Conservation (phyloP, 2,329 filamentous ascomycete genomes). For the Fusarium heterosporum region DNA sequence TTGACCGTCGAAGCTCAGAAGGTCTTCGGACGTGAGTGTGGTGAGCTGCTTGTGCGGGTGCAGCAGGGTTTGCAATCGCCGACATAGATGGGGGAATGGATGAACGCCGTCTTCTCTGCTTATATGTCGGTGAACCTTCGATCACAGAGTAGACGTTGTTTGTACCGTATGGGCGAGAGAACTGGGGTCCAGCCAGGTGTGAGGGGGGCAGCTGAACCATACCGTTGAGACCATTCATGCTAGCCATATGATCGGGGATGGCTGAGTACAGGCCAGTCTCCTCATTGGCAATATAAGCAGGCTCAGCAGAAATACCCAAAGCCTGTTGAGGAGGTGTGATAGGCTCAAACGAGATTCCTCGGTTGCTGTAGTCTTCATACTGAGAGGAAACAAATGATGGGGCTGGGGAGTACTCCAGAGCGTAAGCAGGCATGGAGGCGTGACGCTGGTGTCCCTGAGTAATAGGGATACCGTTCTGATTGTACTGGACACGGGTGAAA, state of each 20-base stretch:
- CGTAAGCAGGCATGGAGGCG: slow-evolving; percentile 97
- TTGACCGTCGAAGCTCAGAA: slow-evolving; percentile 90
- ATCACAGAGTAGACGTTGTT: slow-evolving; percentile 95
- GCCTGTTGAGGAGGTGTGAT: slow-evolving; percentile 95
- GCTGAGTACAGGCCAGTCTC: slow-evolving; percentile 96
- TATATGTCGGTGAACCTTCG: slow-evolving; percentile 98
- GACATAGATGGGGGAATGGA: slow-evolving; percentile 86
- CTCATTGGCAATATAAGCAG: slow-evolving; percentile 97
- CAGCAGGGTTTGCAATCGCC: slow-evolving; percentile 74
- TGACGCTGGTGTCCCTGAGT: slow-evolving; percentile 89
- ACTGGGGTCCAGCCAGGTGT: slow-evolving; percentile 83
- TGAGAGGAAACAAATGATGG: slow-evolving; percentile 99
- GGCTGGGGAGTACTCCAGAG: slow-evolving; percentile 95
- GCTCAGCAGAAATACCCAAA: slow-evolving; percentile 83
- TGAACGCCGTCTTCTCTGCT: slow-evolving; percentile 93
- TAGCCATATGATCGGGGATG: slow-evolving; percentile 84
- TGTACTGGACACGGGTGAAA: slow-evolving; percentile 84
- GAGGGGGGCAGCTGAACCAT: slow-evolving; percentile 93
- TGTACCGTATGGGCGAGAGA: slow-evolving; percentile 75
- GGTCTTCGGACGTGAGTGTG: slow-evolving; percentile 86
- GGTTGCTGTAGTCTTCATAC: slow-evolving; percentile 97
- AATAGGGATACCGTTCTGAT: slow-evolving; percentile 89
- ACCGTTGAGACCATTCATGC: slow-evolving; percentile 81
- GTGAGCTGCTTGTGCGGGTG: slow-evolving; percentile 68
- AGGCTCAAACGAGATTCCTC: slow-evolving; percentile 95